A percentile compares a stretch with the other conserved stretches of the same genome.
These are phyloP conservation scores for Takakia lepidozioides DNA, from an alignment of 225 moss, liverwort and hornwort species.

Conservation along the genomic window DNA sequence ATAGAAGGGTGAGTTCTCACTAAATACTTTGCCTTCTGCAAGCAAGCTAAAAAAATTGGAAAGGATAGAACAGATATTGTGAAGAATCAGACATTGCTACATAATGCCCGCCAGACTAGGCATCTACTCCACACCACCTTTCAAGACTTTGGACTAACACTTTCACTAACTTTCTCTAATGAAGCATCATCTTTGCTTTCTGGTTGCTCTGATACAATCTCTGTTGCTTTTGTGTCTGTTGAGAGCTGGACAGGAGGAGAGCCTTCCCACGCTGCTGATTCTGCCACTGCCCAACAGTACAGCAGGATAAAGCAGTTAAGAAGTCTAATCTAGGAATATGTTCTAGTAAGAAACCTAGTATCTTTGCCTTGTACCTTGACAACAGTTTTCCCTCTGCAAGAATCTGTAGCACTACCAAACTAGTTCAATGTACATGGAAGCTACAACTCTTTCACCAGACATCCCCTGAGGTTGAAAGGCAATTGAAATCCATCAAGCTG, in stretches of 20 bases:
- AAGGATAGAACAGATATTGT: too few relatives aligned
- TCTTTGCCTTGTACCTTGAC: neutral
- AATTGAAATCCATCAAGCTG: neutral
- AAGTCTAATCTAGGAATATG: too few relatives aligned
- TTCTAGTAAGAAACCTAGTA: neutral
- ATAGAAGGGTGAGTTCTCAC: too few relatives aligned
- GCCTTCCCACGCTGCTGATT: conserved; percentile 75
- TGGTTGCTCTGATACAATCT: conserved; percentile 15
- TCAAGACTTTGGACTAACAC: too few relatives aligned
- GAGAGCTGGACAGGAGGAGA: conserved; percentile 39
- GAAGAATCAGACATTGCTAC: too few relatives aligned
- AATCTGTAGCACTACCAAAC: too few relatives aligned
- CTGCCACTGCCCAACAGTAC: conserved; percentile 44
- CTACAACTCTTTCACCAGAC: neutral
- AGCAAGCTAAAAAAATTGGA: too few relatives aligned
- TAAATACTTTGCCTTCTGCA: too few relatives aligned
- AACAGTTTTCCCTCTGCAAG: neutral
- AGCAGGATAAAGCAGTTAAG: neutral
- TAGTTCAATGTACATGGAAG: neutral
- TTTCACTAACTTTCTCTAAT: conserved; percentile 12
- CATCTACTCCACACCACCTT: too few relatives aligned
- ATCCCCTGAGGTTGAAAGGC: neutral
- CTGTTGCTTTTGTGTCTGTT: conserved; percentile 27
- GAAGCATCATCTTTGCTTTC: conserved; percentile 20
- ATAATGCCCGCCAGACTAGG: too few relatives aligned